Evolutionary conservation across 129 eudicot species (phyloP).

Genomic region (Pulicaria dysenterica): DNA sequence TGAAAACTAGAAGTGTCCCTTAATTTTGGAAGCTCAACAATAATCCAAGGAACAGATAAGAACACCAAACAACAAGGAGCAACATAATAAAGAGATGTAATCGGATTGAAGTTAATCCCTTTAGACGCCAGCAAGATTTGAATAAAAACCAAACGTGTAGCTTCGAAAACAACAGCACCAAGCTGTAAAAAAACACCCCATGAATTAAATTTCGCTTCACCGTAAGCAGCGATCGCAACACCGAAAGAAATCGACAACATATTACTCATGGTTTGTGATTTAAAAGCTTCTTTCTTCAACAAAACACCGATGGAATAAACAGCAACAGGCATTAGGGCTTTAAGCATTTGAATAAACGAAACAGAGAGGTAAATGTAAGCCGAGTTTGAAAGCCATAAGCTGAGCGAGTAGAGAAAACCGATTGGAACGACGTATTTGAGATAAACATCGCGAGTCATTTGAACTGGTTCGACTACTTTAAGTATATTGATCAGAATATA

Average conservation of each 20-base stretch:
- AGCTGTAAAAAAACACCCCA: conserved; percentile 55
- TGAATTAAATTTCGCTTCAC: conserved; percentile 61
- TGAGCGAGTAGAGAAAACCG: conserved; percentile 52
- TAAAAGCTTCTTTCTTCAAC: conserved; percentile 50
- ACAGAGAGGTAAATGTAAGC: conserved; percentile 76
- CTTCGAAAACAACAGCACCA: conserved; percentile 68
- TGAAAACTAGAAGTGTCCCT: conserved; percentile 52
- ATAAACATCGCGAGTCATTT: conserved; percentile 54
- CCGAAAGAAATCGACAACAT: conserved; percentile 67
- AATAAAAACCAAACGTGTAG: conserved; percentile 65
- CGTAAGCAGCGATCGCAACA: conserved; percentile 73
- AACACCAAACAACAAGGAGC: conserved; percentile 66
- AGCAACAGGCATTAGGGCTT: conserved; percentile 71
- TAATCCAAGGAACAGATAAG: conserved; percentile 53
- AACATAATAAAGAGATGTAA: conserved; percentile 64
- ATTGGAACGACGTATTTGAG: conserved; percentile 69
- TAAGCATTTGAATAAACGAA: conserved; percentile 67
- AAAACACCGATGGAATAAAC: conserved; percentile 55
- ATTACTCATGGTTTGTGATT: conserved; percentile 41
- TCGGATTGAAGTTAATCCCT: conserved; percentile 61
- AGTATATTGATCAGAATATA: conserved; percentile 40
- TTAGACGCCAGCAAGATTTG: conserved; percentile 52
- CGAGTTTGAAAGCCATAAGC: conserved; percentile 61
- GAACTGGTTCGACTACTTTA: conserved; percentile 52
- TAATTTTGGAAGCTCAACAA: conserved; percentile 54